A percentile compares a stretch with the other conserved stretches of the same genome.
phyloP scores from a whole-genome alignment of 192 early-diverging fungal genomes.

The Glomus cerebriforme region DNA sequence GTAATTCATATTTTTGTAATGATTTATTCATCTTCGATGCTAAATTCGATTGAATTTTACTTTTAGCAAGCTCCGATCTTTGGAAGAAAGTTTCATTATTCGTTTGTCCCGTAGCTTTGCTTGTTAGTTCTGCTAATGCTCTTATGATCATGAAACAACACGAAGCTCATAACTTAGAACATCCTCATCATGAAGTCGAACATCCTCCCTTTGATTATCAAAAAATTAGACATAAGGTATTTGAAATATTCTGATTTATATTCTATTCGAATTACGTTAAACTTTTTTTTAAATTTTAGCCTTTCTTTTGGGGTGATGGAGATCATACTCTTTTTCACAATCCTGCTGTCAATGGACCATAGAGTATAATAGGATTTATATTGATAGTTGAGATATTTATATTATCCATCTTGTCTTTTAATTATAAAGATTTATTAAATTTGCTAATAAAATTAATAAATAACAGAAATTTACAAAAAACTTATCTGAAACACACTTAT shows the following conservation, averaged over 20 bases:
- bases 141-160: slow-evolving; percentile 43
- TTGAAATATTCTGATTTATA: not conserved
- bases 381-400: not conserved
- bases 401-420: not conserved
- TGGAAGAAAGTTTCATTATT: slow-evolving; percentile 51
- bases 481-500: too few species aligned
- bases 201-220: slow-evolving; percentile 43
- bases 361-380: not conserved
- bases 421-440: too few species aligned
- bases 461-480: too few species aligned
- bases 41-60: too few species aligned
- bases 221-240: slow-evolving; percentile 45
- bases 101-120: slow-evolving; percentile 39
- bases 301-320: slow-evolving; percentile 32
- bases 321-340: slow-evolving; percentile 32
- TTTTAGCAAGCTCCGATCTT: slow-evolving; percentile 39
- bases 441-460: too few species aligned
- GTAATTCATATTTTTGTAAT: not conserved
- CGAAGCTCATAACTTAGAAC: slow-evolving; percentile 42
- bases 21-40: not conserved
- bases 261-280: not conserved
- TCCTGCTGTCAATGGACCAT: slow-evolving; percentile 9
- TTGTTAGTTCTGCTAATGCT: slow-evolving; percentile 42
- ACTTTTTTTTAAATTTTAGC: not conserved
- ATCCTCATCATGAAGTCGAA: slow-evolving; percentile 44